phyloP scores from a whole-genome alignment of 805 yeast genomes.

The Hanseniaspora pseudoguilliermondii region DNA sequence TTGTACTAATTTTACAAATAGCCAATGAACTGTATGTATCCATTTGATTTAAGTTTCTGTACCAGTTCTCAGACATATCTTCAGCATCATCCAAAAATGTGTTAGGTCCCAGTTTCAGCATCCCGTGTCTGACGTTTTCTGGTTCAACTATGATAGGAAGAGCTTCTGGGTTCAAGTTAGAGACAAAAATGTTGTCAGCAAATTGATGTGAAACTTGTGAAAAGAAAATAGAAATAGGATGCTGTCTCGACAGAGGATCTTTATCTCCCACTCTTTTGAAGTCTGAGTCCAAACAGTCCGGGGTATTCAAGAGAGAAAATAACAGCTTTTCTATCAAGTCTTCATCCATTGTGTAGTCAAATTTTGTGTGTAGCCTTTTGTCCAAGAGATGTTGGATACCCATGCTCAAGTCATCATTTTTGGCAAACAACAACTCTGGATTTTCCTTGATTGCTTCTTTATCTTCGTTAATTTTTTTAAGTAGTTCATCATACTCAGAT shows the following conservation, averaged over 20 bases:
- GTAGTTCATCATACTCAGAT: background rate
- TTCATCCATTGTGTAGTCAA: constrained; percentile 18
- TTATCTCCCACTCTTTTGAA: constrained; percentile 46
- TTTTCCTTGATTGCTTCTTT: background rate
- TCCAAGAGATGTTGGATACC: background rate
- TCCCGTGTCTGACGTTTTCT: constrained; percentile 7
- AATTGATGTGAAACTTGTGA: constrained; percentile 40
- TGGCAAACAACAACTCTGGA: background rate
- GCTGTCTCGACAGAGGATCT: constrained; percentile 67
- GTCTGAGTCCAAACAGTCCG: constrained; percentile 87
- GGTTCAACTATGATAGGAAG: constrained; percentile 4
- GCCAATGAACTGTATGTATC: constrained; percentile 27
- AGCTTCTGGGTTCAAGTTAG: constrained; percentile 14
- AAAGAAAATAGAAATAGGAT: constrained; percentile 78
- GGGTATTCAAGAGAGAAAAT: constrained; percentile 73
- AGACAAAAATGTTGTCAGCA: constrained; percentile 18
- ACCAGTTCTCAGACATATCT: constrained; percentile 13
- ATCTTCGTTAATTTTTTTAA: constrained; percentile 14
- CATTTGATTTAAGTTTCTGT: constrained; percentile 10
- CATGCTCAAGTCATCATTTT: background rate
- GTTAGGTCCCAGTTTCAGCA: constrained; percentile 3
- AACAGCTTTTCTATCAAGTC: constrained; percentile 37
- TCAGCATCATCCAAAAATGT: constrained; percentile 2
- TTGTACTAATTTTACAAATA: constrained; percentile 50
- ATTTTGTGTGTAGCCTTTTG: background rate